phyloP scores from a whole-genome alignment of 164 flowering plant genomes.

The Liquidambar formosana region DNA sequence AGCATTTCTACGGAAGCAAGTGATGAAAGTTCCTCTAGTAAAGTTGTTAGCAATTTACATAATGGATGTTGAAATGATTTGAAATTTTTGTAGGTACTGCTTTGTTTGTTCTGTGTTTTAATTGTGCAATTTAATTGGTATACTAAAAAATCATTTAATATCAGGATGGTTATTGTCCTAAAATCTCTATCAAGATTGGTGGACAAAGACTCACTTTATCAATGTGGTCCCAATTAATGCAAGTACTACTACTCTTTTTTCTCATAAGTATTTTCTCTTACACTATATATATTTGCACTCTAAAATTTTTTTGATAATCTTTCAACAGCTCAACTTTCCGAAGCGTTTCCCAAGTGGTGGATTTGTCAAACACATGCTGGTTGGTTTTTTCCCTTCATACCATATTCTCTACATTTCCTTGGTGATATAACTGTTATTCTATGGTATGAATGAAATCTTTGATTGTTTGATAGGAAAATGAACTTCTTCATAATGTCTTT shows the following conservation, averaged over 20 bases:
- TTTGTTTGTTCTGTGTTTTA: neutral
- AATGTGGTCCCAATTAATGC: conserved; percentile 15
- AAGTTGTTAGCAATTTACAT: neutral
- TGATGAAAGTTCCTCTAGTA: neutral
- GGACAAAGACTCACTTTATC: conserved; percentile 4
- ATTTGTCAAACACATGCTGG: conserved; percentile 22
- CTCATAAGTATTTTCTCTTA: neutral
- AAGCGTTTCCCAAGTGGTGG: conserved; percentile 21
- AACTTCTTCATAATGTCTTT: conserved; percentile 14
- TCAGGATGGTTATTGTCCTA: conserved; percentile 11
- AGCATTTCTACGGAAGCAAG: neutral
- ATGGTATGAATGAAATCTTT: neutral
- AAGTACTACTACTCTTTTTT: conserved; percentile 7
- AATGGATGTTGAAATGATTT: neutral
- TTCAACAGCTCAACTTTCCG: conserved; percentile 15
- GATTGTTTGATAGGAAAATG: conserved; percentile 10
- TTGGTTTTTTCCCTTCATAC: conserved; percentile 5
- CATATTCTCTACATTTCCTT: neutral
- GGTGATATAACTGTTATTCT: neutral
- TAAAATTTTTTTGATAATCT: neutral
- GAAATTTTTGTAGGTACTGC: neutral
- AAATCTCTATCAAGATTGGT: conserved; percentile 17
- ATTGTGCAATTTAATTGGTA: neutral
- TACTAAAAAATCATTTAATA: neutral
- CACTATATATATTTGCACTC: neutral